A percentile compares a stretch with the other conserved stretches of the same genome.
Evolutionary conservation across 176 grass and related monocot species (phyloP).

Genomic region (Olyra latifolia): DNA sequence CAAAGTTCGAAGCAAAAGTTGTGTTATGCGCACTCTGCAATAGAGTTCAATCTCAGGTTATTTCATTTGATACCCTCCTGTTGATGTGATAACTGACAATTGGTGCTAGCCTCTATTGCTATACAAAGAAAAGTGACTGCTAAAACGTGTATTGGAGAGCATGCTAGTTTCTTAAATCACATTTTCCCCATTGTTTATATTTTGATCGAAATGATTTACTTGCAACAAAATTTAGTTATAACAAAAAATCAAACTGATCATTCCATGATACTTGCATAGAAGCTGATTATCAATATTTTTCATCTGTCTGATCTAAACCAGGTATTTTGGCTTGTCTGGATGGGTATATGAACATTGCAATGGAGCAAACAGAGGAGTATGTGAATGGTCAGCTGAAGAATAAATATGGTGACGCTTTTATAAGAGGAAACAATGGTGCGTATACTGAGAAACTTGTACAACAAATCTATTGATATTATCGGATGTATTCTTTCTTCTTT

Average conservation of each 20-base stretch:
- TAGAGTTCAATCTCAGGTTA: background rate
- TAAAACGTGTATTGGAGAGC: background rate
- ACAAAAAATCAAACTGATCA: background rate
- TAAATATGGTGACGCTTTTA: slow-evolving; percentile 59
- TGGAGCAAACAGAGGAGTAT: slow-evolving; percentile 98
- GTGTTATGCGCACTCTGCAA: background rate
- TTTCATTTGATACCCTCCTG: background rate
- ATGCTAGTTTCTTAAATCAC: background rate
- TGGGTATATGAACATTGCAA: slow-evolving; percentile 98
- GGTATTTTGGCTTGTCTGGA: slow-evolving; percentile 61
- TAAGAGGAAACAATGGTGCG: slow-evolving; percentile 54
- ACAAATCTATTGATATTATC: background rate
- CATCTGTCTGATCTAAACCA: background rate
- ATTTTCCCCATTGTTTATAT: background rate
- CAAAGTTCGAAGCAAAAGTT: background rate
- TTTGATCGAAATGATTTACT: background rate
- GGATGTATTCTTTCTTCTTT: background rate
- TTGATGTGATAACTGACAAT: background rate
- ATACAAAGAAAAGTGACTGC: background rate
- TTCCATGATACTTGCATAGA: background rate
- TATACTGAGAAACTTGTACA: background rate
- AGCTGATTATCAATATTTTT: background rate
- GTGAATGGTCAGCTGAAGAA: slow-evolving; percentile 95
- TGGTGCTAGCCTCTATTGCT: background rate
- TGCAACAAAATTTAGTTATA: background rate